Percentiles rank a stretch among this genome's conserved stretches.
These are phyloP conservation scores for Colletotrichum lupini DNA, from an alignment of 2,329 filamentous ascomycete genomes.

Conservation along the genomic window DNA sequence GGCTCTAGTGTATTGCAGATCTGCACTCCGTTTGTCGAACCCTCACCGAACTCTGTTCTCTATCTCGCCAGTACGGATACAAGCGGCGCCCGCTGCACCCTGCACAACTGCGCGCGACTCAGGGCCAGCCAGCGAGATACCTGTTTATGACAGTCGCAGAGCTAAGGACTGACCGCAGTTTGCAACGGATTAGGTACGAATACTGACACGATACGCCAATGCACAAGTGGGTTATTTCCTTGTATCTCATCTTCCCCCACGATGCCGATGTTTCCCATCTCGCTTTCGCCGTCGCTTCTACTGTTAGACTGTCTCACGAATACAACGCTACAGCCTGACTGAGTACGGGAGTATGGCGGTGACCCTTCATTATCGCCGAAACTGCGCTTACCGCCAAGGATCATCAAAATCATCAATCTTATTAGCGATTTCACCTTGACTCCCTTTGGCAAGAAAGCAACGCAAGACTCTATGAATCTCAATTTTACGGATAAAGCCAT, in stretches of 20 bases:
- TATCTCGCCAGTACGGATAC: background rate
- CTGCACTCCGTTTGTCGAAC: background rate
- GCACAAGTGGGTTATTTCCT: background rate
- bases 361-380: background rate
- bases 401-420: background rate
- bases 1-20: slow-evolving; percentile 17
- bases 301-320: background rate
- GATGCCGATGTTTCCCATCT: background rate
- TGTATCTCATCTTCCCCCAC: background rate
- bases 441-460: background rate
- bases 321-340: background rate
- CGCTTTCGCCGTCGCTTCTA: background rate
- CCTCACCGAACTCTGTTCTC: background rate
- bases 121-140: no score
- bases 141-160: no score
- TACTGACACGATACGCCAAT: background rate
- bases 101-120: background rate
- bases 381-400: slow-evolving; percentile 8
- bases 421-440: background rate
- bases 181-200: background rate
- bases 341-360: background rate
- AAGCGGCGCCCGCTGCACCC: background rate
- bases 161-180: no score
- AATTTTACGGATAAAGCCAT: background rate
- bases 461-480: background rate